Conservation (phyloP, 129 eudicot genomes). For the Chrysanthemum makinoi region DNA sequence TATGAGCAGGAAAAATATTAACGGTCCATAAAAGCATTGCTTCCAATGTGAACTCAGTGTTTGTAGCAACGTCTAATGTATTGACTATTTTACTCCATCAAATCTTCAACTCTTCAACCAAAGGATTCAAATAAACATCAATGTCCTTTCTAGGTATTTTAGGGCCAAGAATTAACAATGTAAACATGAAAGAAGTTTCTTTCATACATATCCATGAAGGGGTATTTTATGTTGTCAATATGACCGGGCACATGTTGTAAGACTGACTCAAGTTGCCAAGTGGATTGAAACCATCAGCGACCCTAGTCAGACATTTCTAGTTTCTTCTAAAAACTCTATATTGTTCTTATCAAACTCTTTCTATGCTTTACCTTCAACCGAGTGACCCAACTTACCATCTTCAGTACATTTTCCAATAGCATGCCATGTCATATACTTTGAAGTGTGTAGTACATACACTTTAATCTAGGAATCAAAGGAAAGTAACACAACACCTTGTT, state of each 20-base stretch:
- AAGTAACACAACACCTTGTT: slow-evolving; percentile 17
- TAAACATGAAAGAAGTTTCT: slow-evolving; percentile 6
- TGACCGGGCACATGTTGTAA: slow-evolving; percentile 19
- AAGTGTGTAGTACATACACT: slow-evolving; percentile 13
- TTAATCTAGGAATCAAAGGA: slow-evolving; percentile 29
- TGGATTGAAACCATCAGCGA: slow-evolving; percentile 21
- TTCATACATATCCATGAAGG: slow-evolving; percentile 16
- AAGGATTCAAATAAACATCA: neutral
- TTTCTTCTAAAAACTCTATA: neutral
- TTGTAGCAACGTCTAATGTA: neutral
- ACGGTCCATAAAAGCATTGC: neutral
- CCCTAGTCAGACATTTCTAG: slow-evolving; percentile 17
- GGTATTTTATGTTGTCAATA: slow-evolving; percentile 14
- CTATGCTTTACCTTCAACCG: neutral
- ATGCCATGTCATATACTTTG: slow-evolving; percentile 29
- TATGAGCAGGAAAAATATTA: neutral
- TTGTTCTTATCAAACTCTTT: neutral
- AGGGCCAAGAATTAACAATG: slow-evolving; percentile 22
- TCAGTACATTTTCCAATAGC: neutral
- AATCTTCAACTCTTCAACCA: neutral
- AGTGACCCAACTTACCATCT: neutral
- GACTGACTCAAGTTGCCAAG: slow-evolving; percentile 1
- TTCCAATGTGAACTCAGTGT: neutral
- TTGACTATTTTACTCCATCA: neutral
- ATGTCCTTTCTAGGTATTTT: neutral